A percentile compares a stretch with the other conserved stretches of the same genome.
Conservation (phyloP, 2,329 filamentous ascomycete species). For the Fusarium cicatricum region DNA sequence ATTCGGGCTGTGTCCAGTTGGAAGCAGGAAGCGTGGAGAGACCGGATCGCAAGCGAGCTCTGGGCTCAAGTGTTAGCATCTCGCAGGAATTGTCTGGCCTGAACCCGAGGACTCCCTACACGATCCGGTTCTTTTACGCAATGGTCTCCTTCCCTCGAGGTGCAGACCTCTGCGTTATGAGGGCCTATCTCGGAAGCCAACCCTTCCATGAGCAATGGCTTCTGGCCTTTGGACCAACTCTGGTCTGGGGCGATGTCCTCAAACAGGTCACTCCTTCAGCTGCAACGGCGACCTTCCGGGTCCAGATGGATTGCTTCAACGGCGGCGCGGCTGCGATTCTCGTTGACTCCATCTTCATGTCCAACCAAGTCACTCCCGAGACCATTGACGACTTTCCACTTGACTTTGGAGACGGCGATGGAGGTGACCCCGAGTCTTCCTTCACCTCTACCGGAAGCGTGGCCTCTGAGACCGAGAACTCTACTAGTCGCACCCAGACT, state of each 20-base stretch:
- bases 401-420: conserved; percentile 7
- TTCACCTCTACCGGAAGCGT: neutral
- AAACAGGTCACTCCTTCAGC: neutral
- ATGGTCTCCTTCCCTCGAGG: neutral
- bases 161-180: conserved; percentile 4
- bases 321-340: conserved; percentile 3
- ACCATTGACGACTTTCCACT: conserved; percentile 17
- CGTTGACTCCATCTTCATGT: conserved; percentile 29
- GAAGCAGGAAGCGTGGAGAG: neutral
- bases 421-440: neutral
- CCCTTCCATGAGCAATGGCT: conserved; percentile 4
- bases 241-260: neutral
- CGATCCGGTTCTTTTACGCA: conserved; percentile 19
- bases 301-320: conserved; percentile 4
- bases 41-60: neutral
- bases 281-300: neutral
- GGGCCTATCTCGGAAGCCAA: conserved; percentile 9
- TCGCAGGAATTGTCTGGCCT: conserved; percentile 10
- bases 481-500: neutral
- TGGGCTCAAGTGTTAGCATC: conserved; percentile 2
- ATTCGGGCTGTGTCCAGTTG: neutral
- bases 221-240: neutral
- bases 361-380: conserved; percentile 21
- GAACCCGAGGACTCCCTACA: conserved; percentile 8
- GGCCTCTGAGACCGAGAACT: neutral